Percentiles rank a stretch among this genome's conserved stretches.
Evolutionary conservation across 352 stramenopile genomes (phyloP).

Genomic region (Pythium guiyangense): DNA sequence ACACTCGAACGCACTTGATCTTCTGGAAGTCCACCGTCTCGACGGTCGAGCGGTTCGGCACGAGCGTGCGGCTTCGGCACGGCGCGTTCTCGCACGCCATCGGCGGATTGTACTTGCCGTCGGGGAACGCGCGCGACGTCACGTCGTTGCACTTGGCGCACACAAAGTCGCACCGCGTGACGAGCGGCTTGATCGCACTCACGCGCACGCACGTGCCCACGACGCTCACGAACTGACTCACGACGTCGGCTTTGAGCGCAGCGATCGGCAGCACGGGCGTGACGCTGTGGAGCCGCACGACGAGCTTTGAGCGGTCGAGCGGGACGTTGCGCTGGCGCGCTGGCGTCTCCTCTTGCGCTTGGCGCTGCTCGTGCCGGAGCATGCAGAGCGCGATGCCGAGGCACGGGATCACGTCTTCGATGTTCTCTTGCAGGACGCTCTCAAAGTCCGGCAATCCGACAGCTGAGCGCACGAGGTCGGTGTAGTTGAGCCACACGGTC

Average conservation of each 20-base stretch:
- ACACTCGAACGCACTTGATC: conserved; percentile 52
- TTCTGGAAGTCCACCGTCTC: conserved; percentile 90
- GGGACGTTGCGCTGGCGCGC: conserved; percentile 32
- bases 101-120: conserved; percentile 80
- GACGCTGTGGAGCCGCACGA: conserved; percentile 56
- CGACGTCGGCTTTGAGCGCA: conserved; percentile 66
- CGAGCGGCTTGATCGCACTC: conserved; percentile 80
- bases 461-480: conserved; percentile 38
- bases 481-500: conserved; percentile 49
- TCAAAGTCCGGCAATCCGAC: conserved; percentile 47
- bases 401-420: conserved; percentile 54
- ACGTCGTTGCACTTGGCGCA: conserved; percentile 78
- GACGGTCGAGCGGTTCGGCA: conserved; percentile 81
- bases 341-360: conserved; percentile 44
- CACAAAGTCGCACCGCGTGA: conserved; percentile 84
- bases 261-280: conserved; percentile 62
- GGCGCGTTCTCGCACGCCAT: conserved; percentile 51
- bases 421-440: conserved; percentile 44
- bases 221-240: conserved; percentile 78
- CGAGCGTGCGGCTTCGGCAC: conserved; percentile 58
- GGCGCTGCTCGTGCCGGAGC: conserved; percentile 46
- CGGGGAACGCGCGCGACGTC: conserved; percentile 61
- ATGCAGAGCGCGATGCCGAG: conserved; percentile 68
- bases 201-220: conserved; percentile 75
- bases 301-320: conserved; percentile 51